Evolutionary conservation across 805 yeast genomes (phyloP), one percentile per base, ranked within the genome.

Genomic region (Spathaspora passalidarum): DNA sequence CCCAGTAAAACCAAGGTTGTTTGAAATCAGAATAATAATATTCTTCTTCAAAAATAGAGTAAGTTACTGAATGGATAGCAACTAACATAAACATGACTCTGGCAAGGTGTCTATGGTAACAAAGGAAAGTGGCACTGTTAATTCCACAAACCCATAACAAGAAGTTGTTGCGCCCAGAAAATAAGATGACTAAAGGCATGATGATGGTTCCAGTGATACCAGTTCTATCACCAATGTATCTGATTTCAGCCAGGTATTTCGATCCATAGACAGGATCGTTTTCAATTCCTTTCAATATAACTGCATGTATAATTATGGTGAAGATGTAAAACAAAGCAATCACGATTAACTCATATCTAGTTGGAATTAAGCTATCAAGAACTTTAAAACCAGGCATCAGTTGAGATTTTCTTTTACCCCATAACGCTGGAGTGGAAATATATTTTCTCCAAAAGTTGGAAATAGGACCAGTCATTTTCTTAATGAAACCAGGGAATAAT

Each of bases 91-190:
- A 53, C 11, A 56, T 50, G 9, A 62, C 42, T 52, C 75, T 56
- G 4, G 75, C 75, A 32, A 67, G 59, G 76, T 78, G 75, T 52
- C 72, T 71, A 53, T 76, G 81, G 49, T 62, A 72, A 13, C 65
- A 50, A 26, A 73, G 64, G 54, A 71, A 74, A 2, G 72, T 62
- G 22, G 70, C 61, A 54, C 61, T 74, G 38, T 65, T 67, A 84
- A 85, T 79, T 20, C 84, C 77, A 1, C 88, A 79, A 14, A 78
- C 14, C 78, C 79, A 78, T 49, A 76, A 81, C 47, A 82, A 59
- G 42, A 83, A 59, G 55, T 82, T 83, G 61, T 83, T 83, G 53
- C 87, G 65, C 34, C 85, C 80, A 2, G 86, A 81, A 56, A 82
- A 80, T 40, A 81, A 60, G 29, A 80, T 65, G 39, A 80, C 51